Percentiles rank a stretch among this genome's conserved stretches.
These are phyloP conservation scores for Apophysomyces variabilis DNA, from an alignment of 371 early-diverging fungal species.

Conservation along the genomic window DNA sequence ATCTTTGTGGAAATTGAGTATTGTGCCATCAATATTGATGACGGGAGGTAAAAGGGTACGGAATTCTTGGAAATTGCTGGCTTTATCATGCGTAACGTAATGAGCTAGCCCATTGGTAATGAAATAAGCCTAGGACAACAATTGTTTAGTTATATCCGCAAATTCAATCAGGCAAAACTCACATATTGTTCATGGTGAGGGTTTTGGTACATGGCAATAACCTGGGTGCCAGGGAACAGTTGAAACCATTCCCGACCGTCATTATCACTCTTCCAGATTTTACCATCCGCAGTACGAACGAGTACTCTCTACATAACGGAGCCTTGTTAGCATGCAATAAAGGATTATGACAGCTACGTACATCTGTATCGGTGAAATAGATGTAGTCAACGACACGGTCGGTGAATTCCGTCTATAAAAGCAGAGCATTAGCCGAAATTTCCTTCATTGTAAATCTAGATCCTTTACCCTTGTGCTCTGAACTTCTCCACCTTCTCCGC, in stretches of 20 bases:
- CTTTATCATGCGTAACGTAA: slow-evolving; percentile 75
- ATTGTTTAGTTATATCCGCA: too few relatives aligned
- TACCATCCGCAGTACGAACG: slow-evolving; percentile 57
- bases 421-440: neutral
- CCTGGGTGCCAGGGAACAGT: slow-evolving; percentile 35
- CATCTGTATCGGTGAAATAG: slow-evolving; percentile 66
- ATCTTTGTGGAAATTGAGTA: slow-evolving; percentile 83
- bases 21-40: slow-evolving; percentile 49
- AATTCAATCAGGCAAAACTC: slow-evolving; percentile 3
- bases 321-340: slow-evolving; percentile 11
- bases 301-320: slow-evolving; percentile 44
- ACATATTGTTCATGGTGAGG: slow-evolving; percentile 69
- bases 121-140: slow-evolving; percentile 62
- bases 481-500: slow-evolving; percentile 39
- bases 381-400: slow-evolving; percentile 60
- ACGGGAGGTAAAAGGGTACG: slow-evolving; percentile 60
- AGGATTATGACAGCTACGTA: slow-evolving; percentile 13
- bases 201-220: slow-evolving; percentile 68
- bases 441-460: neutral
- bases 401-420: slow-evolving; percentile 45
- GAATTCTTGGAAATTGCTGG: slow-evolving; percentile 62
- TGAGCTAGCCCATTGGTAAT: slow-evolving; percentile 65
- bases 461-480: slow-evolving; percentile 23
- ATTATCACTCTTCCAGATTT: slow-evolving; percentile 70
- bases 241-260: slow-evolving; percentile 79